phyloP scores from a whole-genome alignment of 208 protist species.

The Trypanosoma conorhini region DNA sequence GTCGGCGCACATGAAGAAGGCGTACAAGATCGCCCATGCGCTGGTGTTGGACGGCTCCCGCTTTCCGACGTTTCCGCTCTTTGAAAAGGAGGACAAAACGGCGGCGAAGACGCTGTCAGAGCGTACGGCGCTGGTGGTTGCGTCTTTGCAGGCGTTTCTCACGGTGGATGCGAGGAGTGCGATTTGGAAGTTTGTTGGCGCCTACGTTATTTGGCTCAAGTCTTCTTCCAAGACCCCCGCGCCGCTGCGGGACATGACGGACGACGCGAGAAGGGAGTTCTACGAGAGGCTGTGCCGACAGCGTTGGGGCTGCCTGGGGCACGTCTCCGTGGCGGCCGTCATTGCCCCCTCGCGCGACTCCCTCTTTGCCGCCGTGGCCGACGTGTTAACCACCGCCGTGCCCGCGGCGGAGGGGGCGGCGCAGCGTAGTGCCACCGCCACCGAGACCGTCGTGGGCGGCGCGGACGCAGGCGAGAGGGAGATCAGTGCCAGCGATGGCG shows the following conservation, averaged over 20 bases:
- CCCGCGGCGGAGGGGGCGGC: conserved; percentile 14
- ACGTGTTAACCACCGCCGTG: conserved; percentile 24
- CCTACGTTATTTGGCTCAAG: conserved; percentile 36
- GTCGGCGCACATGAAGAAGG: conserved; percentile 22
- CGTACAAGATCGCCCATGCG: conserved; percentile 31
- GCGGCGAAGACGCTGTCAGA: conserved; percentile 9
- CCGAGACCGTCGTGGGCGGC: too few species aligned
- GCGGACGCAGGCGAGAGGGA: neutral
- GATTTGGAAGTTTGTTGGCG: conserved; percentile 70
- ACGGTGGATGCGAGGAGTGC: conserved; percentile 56
- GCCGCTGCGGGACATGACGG: conserved; percentile 8
- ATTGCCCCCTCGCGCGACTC: conserved; percentile 25
- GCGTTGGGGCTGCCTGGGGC: conserved; percentile 63
- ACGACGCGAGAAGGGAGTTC: conserved; percentile 13
- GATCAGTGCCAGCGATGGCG: conserved; percentile 2
- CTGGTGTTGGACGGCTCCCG: conserved; percentile 32
- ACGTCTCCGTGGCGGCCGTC: conserved; percentile 39
- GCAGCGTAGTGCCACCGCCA: conserved; percentile 1
- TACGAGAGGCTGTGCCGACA: conserved; percentile 36
- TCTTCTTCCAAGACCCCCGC: neutral
- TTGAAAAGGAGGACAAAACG: conserved; percentile 3
- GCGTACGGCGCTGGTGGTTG: conserved; percentile 38
- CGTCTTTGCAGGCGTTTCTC: conserved; percentile 48
- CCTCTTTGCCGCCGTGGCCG: conserved; percentile 18
- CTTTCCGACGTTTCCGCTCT: conserved; percentile 19